Conservation (phyloP, 2,329 filamentous ascomycete species). For the Hirsutella rhossiliensis region DNA sequence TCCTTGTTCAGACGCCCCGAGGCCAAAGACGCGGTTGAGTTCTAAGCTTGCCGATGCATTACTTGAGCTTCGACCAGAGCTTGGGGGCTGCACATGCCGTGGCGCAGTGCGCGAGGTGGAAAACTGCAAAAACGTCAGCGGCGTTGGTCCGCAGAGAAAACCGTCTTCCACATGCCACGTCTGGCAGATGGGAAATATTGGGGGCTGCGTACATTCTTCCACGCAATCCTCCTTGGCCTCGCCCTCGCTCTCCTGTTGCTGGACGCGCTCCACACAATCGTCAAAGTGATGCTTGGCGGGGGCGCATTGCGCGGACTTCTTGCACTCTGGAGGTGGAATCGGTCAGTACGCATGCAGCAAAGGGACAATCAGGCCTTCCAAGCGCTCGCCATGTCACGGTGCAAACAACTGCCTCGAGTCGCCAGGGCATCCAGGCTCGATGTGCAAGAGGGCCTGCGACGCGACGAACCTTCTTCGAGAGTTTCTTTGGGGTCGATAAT, state of each 20-base stretch:
- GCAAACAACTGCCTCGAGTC: background rate
- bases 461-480: constrained; percentile 75
- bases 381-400: background rate
- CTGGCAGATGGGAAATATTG: no score
- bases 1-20: no score
- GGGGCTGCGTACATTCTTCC: constrained; percentile 78
- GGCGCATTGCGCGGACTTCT: constrained; percentile 72
- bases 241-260: constrained; percentile 50
- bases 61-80: constrained; percentile 88
- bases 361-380: no score
- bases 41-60: constrained; percentile 28
- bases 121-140: constrained; percentile 49
- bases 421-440: background rate
- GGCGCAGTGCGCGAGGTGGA: constrained; percentile 96
- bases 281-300: constrained; percentile 96
- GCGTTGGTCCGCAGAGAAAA: no score
- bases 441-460: background rate
- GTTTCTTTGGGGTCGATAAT: constrained; percentile 79
- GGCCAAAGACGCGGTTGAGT: background rate
- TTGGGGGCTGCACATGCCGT: constrained; percentile 88
- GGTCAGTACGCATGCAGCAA: constrained; percentile 9
- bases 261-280: constrained; percentile 90
- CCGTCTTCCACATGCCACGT: no score
- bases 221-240: constrained; percentile 87
- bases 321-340: constrained; percentile 56